Conservation (phyloP, 108 stramenopile species). For the Cylindrotheca fusiformis region DNA sequence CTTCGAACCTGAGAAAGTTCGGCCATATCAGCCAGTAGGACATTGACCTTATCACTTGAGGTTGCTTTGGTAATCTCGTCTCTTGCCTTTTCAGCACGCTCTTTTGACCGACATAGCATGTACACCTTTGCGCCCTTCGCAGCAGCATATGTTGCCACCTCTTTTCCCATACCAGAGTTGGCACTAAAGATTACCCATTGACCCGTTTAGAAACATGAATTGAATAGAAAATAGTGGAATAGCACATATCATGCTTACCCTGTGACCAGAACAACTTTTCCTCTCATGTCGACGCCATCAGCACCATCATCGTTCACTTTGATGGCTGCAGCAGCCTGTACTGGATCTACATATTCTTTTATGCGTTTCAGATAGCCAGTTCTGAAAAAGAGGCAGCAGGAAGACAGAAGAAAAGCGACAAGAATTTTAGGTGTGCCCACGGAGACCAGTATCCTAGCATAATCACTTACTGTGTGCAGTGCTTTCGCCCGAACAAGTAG, state of each 20-base stretch:
- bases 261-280: slow-evolving; percentile 77
- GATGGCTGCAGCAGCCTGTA: slow-evolving; percentile 53
- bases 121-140: slow-evolving; percentile 83
- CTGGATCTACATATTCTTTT: slow-evolving; percentile 57
- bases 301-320: slow-evolving; percentile 23
- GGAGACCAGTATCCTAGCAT: background rate
- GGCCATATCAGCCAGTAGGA: slow-evolving; percentile 33
- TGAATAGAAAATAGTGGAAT: background rate
- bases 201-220: background rate
- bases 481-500: slow-evolving; percentile 65
- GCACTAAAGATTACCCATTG: slow-evolving; percentile 34
- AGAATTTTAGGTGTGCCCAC: slow-evolving; percentile 1
- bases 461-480: slow-evolving; percentile 64
- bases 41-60: slow-evolving; percentile 50
- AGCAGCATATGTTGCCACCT: slow-evolving; percentile 80
- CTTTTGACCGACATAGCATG: slow-evolving; percentile 88
- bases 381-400: slow-evolving; percentile 3
- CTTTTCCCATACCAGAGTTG: slow-evolving; percentile 87
- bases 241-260: slow-evolving; percentile 29
- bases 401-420: background rate
- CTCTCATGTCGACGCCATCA: slow-evolving; percentile 69
- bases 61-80: slow-evolving; percentile 70
- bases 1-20: slow-evolving; percentile 59
- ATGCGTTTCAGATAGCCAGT: slow-evolving; percentile 73
- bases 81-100: slow-evolving; percentile 76